Percentiles rank a stretch among this genome's conserved stretches.
phyloP scores from a whole-genome alignment of 768 basidiomycete species.

The Hypholoma sublateritium region DNA sequence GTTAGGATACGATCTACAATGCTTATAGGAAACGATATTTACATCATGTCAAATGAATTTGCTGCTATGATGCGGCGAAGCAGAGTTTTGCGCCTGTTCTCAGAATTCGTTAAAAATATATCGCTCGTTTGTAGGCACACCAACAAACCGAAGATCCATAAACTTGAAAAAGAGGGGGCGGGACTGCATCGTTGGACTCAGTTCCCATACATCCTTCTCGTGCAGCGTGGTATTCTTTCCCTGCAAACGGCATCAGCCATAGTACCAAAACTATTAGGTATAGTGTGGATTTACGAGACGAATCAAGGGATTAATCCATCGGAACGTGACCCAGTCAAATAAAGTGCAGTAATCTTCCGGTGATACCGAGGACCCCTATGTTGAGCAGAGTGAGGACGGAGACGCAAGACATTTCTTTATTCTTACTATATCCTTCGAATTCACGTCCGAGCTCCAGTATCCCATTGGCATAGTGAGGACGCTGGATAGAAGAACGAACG shows the following conservation, averaged over 20 bases:
- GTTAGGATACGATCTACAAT: neutral
- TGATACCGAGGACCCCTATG: constrained; percentile 50
- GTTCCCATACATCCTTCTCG: constrained; percentile 70
- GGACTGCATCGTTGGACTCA: constrained; percentile 69
- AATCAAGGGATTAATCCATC: constrained; percentile 60
- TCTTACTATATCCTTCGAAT: constrained; percentile 63
- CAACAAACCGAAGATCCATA: constrained; percentile 18
- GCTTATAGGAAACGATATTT: neutral
- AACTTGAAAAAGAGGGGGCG: constrained; percentile 62
- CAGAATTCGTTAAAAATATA: constrained; percentile 12
- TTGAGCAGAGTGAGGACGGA: neutral
- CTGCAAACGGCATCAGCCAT: constrained; percentile 16
- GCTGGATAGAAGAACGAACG: constrained; percentile 42
- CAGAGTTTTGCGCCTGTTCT: constrained; percentile 31
- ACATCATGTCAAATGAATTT: constrained; percentile 49
- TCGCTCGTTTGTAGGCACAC: neutral
- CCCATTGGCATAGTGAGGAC: constrained; percentile 64
- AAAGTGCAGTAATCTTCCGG: constrained; percentile 73
- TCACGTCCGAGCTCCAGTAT: constrained; percentile 51
- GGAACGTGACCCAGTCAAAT: too few species aligned
- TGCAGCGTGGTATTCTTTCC: constrained; percentile 56
- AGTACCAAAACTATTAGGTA: neutral
- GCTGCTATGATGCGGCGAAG: constrained; percentile 42
- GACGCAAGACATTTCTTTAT: neutral
- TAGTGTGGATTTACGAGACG: constrained; percentile 31